A percentile compares a stretch with the other conserved stretches of the same genome.
Evolutionary conservation across 768 basidiomycete genomes (phyloP).

Genomic region (Dictyophora rubrovolvata): DNA sequence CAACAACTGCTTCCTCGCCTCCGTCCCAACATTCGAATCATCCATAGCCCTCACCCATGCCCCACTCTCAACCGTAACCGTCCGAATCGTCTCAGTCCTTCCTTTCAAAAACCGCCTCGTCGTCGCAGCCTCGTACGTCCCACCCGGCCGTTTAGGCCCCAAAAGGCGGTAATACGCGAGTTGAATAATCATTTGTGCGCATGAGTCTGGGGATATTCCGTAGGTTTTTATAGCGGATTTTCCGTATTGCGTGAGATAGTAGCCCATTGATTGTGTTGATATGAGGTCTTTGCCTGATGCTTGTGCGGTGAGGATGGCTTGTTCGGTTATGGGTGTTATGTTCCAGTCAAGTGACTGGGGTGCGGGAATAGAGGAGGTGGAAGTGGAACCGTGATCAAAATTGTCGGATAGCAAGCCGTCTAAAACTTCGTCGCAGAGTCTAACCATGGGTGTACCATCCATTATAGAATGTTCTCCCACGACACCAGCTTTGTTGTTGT

Average conservation of each 20-base stretch:
- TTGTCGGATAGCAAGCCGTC: constrained; percentile 42
- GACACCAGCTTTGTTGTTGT: constrained; percentile 70
- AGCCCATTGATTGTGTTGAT: constrained; percentile 51
- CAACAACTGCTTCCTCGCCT: constrained; percentile 39
- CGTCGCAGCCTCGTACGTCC: constrained; percentile 90
- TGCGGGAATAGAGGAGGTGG: constrained; percentile 9
- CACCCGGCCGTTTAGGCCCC: constrained; percentile 44
- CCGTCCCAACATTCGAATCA: constrained; percentile 28
- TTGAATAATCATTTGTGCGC: constrained; percentile 90
- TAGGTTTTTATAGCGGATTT: constrained; percentile 80
- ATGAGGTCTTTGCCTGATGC: constrained; percentile 46
- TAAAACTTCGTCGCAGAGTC: constrained; percentile 63
- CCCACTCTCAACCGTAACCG: constrained; percentile 67
- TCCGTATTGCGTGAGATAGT: constrained; percentile 65
- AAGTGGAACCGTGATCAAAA: constrained; percentile 52
- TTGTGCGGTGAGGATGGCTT: constrained; percentile 50
- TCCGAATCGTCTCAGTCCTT: constrained; percentile 87
- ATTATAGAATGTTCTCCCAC: constrained; percentile 92
- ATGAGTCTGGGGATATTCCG: constrained; percentile 86
- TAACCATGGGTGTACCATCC: constrained; percentile 78
- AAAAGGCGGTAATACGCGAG: constrained; percentile 74
- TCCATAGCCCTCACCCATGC: constrained; percentile 73
- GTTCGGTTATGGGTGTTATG: constrained; percentile 32
- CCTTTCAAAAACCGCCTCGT: constrained; percentile 85
- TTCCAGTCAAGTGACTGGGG: constrained; percentile 58